Conservation (phyloP, 2,329 filamentous ascomycete species). For the Aspergillus carbonarius region DNA sequence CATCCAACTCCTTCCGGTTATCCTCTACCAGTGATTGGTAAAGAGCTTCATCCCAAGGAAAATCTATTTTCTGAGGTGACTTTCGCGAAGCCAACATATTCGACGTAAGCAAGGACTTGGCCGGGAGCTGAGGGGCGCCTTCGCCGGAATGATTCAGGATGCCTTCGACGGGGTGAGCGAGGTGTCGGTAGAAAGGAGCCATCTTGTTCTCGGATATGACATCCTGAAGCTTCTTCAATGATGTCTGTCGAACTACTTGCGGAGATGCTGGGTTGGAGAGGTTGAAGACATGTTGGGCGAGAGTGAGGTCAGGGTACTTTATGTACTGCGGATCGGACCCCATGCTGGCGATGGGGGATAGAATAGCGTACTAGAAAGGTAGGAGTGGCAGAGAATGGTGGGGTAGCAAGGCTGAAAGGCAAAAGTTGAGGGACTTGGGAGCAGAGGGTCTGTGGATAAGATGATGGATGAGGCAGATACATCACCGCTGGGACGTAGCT, state of each 20-base stretch:
- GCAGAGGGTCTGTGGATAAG: slow-evolving; percentile 14
- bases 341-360: slow-evolving; percentile 47
- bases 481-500: slow-evolving; percentile 25
- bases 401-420: slow-evolving; percentile 9
- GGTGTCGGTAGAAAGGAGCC: slow-evolving; percentile 65
- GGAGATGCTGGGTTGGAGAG: slow-evolving; percentile 61
- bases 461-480: slow-evolving; percentile 20
- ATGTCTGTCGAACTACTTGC: slow-evolving; percentile 53
- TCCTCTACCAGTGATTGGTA: slow-evolving; percentile 75
- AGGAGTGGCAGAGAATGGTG: slow-evolving; percentile 1
- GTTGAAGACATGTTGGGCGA: slow-evolving; percentile 68
- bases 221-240: slow-evolving; percentile 62
- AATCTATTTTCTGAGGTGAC: slow-evolving; percentile 61
- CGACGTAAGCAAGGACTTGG: slow-evolving; percentile 58
- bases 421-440: slow-evolving; percentile 19
- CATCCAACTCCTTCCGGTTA: slow-evolving; percentile 75
- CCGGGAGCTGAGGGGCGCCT: slow-evolving; percentile 50
- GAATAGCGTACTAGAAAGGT: neutral
- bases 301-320: slow-evolving; percentile 62
- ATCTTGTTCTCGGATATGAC: slow-evolving; percentile 64
- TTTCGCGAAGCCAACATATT: slow-evolving; percentile 75
- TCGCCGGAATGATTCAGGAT: slow-evolving; percentile 77
- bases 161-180: slow-evolving; percentile 68
- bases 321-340: slow-evolving; percentile 65
- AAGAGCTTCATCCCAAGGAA: slow-evolving; percentile 88